A percentile compares a stretch with the other conserved stretches of the same genome.
These are phyloP conservation scores for Nakazawaea molendinolei DNA, from an alignment of 805 yeast genomes.

Conservation along the genomic window DNA sequence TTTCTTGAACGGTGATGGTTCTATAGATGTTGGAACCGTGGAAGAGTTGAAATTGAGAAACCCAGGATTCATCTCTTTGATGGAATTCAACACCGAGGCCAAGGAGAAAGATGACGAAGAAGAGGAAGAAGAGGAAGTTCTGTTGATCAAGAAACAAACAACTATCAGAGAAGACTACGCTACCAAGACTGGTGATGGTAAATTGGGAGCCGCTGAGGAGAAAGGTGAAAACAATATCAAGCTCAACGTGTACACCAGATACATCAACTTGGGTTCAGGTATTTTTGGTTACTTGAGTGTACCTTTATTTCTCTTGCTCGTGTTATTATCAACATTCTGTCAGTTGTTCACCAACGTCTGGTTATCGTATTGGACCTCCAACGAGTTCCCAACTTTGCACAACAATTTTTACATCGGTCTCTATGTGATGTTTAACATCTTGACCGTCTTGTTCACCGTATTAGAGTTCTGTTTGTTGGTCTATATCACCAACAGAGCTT, in stretches of 20 bases:
- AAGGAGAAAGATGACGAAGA: conserved; percentile 21
- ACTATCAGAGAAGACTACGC: conserved; percentile 21
- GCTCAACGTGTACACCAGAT: conserved; percentile 39
- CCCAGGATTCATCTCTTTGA: conserved; percentile 36
- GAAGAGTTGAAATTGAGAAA: conserved; percentile 39
- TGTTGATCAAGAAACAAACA: conserved; percentile 17
- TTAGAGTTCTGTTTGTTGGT: conserved; percentile 41
- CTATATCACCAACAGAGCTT: conserved; percentile 45
- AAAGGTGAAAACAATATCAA: conserved; percentile 31
- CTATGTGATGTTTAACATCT: conserved; percentile 52
- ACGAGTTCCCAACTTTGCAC: conserved; percentile 36
- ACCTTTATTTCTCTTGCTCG: conserved; percentile 19
- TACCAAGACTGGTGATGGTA: conserved; percentile 19
- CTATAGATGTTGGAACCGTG: conserved; percentile 47
- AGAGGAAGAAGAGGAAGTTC: conserved; percentile 20
- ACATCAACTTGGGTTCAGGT: conserved; percentile 53
- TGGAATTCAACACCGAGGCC: conserved; percentile 35
- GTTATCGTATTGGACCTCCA: conserved; percentile 74
- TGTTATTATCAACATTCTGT: conserved; percentile 38
- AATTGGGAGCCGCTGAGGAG: conserved; percentile 24
- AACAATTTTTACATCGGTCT: conserved; percentile 64
- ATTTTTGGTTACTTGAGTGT: conserved; percentile 26
- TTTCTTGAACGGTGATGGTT: conserved; percentile 52
- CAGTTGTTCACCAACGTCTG: conserved; percentile 60
- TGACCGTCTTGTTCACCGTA: conserved; percentile 37